A percentile compares a stretch with the other conserved stretches of the same genome.
Conservation (phyloP, 1,284 basidiomycete genomes). For the Ceratobasidium sp. region DNA sequence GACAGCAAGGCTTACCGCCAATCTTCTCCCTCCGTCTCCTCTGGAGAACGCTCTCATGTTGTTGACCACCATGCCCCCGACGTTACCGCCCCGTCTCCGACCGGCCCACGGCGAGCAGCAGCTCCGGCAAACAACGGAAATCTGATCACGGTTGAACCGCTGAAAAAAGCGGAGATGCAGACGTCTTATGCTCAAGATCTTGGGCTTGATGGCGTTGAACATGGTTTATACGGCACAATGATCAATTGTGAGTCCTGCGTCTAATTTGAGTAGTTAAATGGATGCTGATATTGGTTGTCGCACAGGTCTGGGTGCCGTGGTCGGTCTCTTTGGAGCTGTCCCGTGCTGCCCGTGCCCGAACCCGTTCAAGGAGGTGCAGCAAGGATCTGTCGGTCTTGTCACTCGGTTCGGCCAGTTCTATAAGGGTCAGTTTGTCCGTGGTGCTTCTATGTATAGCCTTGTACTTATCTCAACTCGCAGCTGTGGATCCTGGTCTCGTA, state of each 20-base stretch:
- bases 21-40: constrained; percentile 54
- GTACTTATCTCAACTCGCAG: constrained; percentile 52
- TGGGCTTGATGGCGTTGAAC: constrained; percentile 73
- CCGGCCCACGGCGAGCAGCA: constrained; percentile 55
- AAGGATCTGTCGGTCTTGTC: constrained; percentile 91
- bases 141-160: constrained; percentile 81
- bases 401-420: constrained; percentile 95
- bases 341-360: constrained; percentile 57
- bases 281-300: neutral
- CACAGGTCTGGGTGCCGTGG: constrained; percentile 63
- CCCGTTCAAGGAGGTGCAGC: constrained; percentile 74
- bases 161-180: constrained; percentile 89
- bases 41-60: constrained; percentile 57
- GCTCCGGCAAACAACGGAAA: constrained; percentile 56
- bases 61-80: constrained; percentile 79
- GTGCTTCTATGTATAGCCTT: neutral
- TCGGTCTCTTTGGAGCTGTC: constrained; percentile 80
- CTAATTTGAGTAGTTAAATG: neutral
- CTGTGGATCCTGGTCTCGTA: constrained; percentile 92
- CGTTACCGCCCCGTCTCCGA: constrained; percentile 65
- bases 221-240: constrained; percentile 88
- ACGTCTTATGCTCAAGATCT: constrained; percentile 91
- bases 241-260: constrained; percentile 65
- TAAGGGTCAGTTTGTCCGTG: constrained; percentile 62
- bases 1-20: constrained; percentile 67